Evolutionary conservation across 257 asterid genomes (phyloP), one percentile per base, ranked within the genome.

Genomic region (Misopates orontium): DNA sequence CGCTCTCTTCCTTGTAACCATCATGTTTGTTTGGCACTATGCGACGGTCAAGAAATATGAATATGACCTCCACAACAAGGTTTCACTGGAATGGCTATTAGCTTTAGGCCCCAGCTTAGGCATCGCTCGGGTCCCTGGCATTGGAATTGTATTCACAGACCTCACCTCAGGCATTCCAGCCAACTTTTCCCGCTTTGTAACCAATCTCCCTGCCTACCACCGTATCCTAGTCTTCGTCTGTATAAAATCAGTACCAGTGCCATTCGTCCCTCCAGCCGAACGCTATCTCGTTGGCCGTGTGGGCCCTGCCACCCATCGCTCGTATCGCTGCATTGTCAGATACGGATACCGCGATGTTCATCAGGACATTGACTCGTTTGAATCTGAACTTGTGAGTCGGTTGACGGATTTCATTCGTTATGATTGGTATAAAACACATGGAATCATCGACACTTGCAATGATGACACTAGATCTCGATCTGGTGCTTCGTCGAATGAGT

Each of bases 51-150:
- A 87, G 77, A 92, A 85, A 49, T 89, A 89, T 36, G 98, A 89
- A 63, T 92, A 72, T 20, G 98, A 92, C 76, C 95, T 92, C 78
- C 97, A 92, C 79, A 92, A 92, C 80, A 89, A 92, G 78, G 97
- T 92, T 24, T 87, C 98, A 0, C 75, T 89, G 0, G 96, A 92
- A 65, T 92, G 98, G 97, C 84, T 92, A 3, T 75, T 92, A 14
- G 95, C 98, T 25, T 55, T 92, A n/a, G 98, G 98, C n/a, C 98
- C 98, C 20, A 85, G 95, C 84, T 71, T 92, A 61, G 98, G 98
- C 70, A 87, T 92, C 9, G 87, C 96, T 53, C 91, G 98, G 0
- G 97, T 92, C 25, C 97, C 98, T 0, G 98, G 98, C 4, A 83
- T 92, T 10, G 98, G 98, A 10, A 82, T 92, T 0, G 93, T 92